Evolutionary conservation across 2,329 filamentous ascomycete species (phyloP), one percentile per base, ranked within the genome.

Genomic region (Nothophaeocryptopus gaeumannii): DNA sequence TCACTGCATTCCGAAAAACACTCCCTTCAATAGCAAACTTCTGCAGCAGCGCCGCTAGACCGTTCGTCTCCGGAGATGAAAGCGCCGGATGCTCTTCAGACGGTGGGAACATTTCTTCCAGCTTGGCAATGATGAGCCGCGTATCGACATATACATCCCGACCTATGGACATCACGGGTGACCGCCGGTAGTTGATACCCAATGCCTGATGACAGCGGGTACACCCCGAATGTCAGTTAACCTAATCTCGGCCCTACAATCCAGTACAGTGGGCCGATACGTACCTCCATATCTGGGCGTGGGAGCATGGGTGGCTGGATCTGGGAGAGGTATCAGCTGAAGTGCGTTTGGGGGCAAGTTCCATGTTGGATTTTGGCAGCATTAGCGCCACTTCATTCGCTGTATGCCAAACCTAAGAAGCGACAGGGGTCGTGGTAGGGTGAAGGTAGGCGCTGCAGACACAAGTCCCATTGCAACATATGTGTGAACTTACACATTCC

Each of bases 91-190:
- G 56, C 26, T 58, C 42, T 7, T 37, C 31, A 29, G 54, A 58
- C 2, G 58, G 55, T 0, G 78, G 78, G 63, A 78, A 81, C 32
- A 78, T 69, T 1, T 71, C 59, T 60, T 88, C 82, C 1, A 89
- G 79, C 65, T 82, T 84, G 20, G 68, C 67, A 14, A 89, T 67
- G 59, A 89, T 88, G 15, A 88, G 77, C 2, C 83, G 80, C 2
- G 83, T 83, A 72, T 89, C 86, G 53, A 81, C 72, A 70, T 88
- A 89, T 37, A 89, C 71, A 62, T 87, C 80, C 5, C 79, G 74
- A 12, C 83, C 85, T 58, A 88, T 82, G 15, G 81, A 71, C 43
- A 89, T 68, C 43, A 89, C 63, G 1, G 86, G 86, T 49, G 88
- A 88, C 50, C 86, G 83, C 3, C 85, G 79, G 69, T 90, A 85